Conservation (phyloP, 768 basidiomycete species). For the Coprinopsis sp. region DNA sequence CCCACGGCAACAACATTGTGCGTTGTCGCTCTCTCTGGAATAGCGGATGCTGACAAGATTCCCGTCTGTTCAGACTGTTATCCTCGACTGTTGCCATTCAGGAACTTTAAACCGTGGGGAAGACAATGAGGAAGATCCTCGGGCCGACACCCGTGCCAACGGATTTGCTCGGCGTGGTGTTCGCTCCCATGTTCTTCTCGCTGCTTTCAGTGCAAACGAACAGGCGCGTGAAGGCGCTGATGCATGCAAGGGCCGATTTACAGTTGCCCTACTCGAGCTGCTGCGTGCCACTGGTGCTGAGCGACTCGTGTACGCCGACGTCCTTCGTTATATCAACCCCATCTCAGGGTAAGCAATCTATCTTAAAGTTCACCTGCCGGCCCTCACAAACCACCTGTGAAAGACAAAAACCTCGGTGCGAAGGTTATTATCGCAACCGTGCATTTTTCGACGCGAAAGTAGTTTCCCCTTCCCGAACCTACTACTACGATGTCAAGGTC, state of each 20-base stretch:
- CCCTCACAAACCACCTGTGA: neutral
- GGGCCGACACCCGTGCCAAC: conserved; percentile 20
- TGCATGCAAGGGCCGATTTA: conserved; percentile 26
- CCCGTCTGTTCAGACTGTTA: conserved; percentile 34
- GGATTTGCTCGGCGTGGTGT: neutral
- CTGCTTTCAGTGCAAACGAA: conserved; percentile 35
- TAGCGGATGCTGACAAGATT: neutral
- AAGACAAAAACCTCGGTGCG: conserved; percentile 33
- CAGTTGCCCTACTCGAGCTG: conserved; percentile 22
- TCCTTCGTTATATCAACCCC: conserved; percentile 27
- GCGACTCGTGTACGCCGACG: conserved; percentile 25
- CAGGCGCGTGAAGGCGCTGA: conserved; percentile 23
- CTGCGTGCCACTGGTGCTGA: conserved; percentile 18
- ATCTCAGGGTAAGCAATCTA: conserved; percentile 18
- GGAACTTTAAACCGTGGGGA: conserved; percentile 27
- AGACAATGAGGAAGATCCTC: conserved; percentile 19
- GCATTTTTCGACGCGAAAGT: conserved; percentile 27
- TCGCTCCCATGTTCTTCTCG: conserved; percentile 36
- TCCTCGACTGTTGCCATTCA: conserved; percentile 44
- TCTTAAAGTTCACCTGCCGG: no score
- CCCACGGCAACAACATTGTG: conserved; percentile 44
- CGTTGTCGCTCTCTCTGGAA: conserved; percentile 13
- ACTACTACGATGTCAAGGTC: conserved; percentile 1
- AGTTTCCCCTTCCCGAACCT: conserved; percentile 19
- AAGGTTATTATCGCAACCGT: conserved; percentile 26